Conservation (phyloP, 2,329 filamentous ascomycete species). For the Botrytis porri region DNA sequence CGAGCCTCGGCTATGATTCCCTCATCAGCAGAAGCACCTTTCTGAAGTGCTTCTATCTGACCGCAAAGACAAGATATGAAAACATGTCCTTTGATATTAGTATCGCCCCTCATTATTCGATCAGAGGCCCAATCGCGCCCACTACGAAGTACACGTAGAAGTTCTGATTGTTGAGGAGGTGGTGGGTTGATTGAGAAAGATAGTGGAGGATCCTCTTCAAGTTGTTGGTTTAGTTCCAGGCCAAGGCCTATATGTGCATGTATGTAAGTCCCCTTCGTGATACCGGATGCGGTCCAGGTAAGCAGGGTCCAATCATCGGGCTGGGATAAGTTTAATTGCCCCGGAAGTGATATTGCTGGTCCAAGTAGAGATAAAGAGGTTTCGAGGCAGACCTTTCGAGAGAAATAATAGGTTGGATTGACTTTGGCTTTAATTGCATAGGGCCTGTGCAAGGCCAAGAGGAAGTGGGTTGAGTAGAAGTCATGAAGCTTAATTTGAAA, state of each 20-base stretch:
- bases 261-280: neutral
- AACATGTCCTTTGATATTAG: slow-evolving; percentile 45
- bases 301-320: slow-evolving; percentile 11
- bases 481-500: slow-evolving; percentile 47
- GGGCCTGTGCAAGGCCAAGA: slow-evolving; percentile 52
- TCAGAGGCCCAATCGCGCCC: slow-evolving; percentile 10
- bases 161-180: neutral
- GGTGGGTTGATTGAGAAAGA: neutral
- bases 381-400: slow-evolving; percentile 48
- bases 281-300: neutral
- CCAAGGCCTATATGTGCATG: slow-evolving; percentile 10
- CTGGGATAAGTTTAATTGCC: neutral
- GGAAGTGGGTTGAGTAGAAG: slow-evolving; percentile 51
- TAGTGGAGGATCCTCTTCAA: slow-evolving; percentile 18
- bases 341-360: slow-evolving; percentile 10
- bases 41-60: slow-evolving; percentile 40
- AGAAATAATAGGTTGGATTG: slow-evolving; percentile 50
- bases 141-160: neutral
- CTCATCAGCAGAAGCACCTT: slow-evolving; percentile 20
- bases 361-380: slow-evolving; percentile 33
- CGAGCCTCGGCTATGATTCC: slow-evolving; percentile 25
- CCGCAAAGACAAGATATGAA: slow-evolving; percentile 43
- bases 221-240: slow-evolving; percentile 28
- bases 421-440: slow-evolving; percentile 44
- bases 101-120: slow-evolving; percentile 42